Evolutionary conservation across 139 green algal species (phyloP), one percentile per base, ranked within the genome.

Genomic region (Eudorina sp.): DNA sequence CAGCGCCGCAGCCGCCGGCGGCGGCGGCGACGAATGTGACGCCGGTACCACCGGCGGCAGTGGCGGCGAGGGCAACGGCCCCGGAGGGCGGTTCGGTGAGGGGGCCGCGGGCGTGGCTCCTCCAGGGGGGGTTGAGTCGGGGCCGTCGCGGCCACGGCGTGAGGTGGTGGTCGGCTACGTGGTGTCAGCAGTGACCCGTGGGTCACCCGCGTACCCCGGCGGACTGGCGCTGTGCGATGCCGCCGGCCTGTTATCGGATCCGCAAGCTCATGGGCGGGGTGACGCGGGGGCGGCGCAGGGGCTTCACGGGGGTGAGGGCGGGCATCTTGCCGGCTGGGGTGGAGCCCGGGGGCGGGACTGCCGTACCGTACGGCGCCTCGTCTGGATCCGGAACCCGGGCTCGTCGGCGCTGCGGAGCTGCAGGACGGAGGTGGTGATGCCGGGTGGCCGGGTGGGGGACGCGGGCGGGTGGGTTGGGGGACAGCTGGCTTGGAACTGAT

Each of bases 151-250:
- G 38, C 3, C 14, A 4, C 9, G 41, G 7, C 16, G 34, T 4
- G 51, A 55, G 19, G 36, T 82, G 41, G 27, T 84, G 23, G 41
- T 84, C 0, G 84, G 84, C 25, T 84, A 77, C 84, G 84, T 89
- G 5, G 64, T 70, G n/a, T 78, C 84, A 0, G 84, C 53, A 34
- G 55, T 53, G 14, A 62, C 84, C 38, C 43, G 53, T 2, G 78
- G 53, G n/a, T 78, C 81, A 1, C 31, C 19, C 4, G 0, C 2
- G 27, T 87, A 87, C 45, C 81, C 81, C 2, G 81, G 81, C 23
- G 81, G 81, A 62, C 21, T 68, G 38, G 81, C 64, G 3, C 4
- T 87, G 31, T 78, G 81, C 45, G 81, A 87, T 14, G 62, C 45
- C 5, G 34, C 40, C 40, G 5, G 45, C 18, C 66, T 78, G 46